Base-by-base conservation (phyloP, 371 early-diverging fungal species). In the Lichtheimia hyalospora region DNA sequence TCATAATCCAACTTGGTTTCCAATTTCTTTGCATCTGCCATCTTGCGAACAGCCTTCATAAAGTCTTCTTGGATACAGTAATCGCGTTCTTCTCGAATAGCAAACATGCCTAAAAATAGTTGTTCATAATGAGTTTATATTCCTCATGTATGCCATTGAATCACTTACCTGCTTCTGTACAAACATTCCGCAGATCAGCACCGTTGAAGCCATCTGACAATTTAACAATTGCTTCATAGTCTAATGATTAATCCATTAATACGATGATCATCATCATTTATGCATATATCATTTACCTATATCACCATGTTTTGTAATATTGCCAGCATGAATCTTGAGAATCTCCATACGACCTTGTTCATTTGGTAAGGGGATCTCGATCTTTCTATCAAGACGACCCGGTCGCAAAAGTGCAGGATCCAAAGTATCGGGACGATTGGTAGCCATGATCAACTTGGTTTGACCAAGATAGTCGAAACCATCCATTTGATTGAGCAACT, bases 401-500 rank as follows among this genome's bases (percentile, higher is more conserved):
- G 99, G 99, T 60, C 99, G 84, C 67, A 99, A 75, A 58, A 99
- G 81, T 14, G 99, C 99, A 39, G 99, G 99, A 74, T 99, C 99
- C 49, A 99, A 80, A 25, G 98, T 99, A 70, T 99, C 99, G 4
- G 99, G 99, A 51, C 99, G 88, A 81, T 99, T 99, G 34, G 99
- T 99, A 14, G 99, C 99, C 99, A 99, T 99, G 70, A 99, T 99
- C 51, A 99, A 77, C 79, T 99, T 99, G 46, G 98, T 97, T 73
- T 99, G 92, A 54, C 99, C 99, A 49, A 99, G 87, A 59, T 94
- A 92, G 64, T 98, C 99, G 71, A 99, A 99, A 41, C 99, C 99
- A 74, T 99, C 99, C 97, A 99, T 95, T 82, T 99, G 99, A 81
- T 98, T 98, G 62, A 99, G 77, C 51, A 99, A 85, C 89, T 71